Conservation (phyloP, 306 rosid species). For the Rubus parviflorus region DNA sequence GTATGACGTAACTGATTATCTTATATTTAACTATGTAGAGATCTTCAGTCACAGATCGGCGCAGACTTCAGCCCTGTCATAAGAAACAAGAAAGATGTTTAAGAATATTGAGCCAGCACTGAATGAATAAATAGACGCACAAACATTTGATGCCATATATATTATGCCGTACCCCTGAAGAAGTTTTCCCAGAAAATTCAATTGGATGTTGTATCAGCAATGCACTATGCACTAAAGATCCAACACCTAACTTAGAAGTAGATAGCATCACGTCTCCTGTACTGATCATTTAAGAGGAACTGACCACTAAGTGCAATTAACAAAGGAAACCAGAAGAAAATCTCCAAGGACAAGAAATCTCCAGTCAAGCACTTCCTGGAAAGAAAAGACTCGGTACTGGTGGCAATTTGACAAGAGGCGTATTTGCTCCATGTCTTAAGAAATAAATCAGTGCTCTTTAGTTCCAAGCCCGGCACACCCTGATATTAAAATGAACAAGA, state of each 20-base stretch:
- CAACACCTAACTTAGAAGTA: slow-evolving; percentile 78
- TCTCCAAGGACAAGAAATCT: slow-evolving; percentile 78
- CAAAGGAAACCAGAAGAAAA: slow-evolving; percentile 96
- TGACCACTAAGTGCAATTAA: slow-evolving; percentile 94
- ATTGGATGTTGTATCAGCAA: slow-evolving; percentile 74
- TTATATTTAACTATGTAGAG: slow-evolving; percentile 48
- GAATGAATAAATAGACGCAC: background rate
- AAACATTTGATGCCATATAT: background rate
- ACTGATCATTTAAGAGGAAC: slow-evolving; percentile 64
- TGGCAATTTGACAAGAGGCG: slow-evolving; percentile 73
- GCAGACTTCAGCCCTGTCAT: slow-evolving; percentile 64
- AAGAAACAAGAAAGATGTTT: slow-evolving; percentile 8
- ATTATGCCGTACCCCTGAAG: slow-evolving; percentile 55
- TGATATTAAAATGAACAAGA: slow-evolving; percentile 24
- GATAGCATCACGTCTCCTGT: slow-evolving; percentile 77
- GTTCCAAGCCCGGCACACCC: slow-evolving; percentile 58
- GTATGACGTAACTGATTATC: slow-evolving; percentile 44
- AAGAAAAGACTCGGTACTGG: slow-evolving; percentile 71
- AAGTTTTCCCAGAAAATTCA: slow-evolving; percentile 46
- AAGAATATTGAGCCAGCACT: background rate
- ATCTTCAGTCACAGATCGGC: slow-evolving; percentile 49
- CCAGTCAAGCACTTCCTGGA: slow-evolving; percentile 99
- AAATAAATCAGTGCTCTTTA: slow-evolving; percentile 39
- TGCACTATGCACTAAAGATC: slow-evolving; percentile 81
- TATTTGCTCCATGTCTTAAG: slow-evolving; percentile 74